These are phyloP conservation scores for Colletotrichum salicis DNA, from an alignment of 2,329 filamentous ascomycete genomes.

Conservation along the genomic window DNA sequence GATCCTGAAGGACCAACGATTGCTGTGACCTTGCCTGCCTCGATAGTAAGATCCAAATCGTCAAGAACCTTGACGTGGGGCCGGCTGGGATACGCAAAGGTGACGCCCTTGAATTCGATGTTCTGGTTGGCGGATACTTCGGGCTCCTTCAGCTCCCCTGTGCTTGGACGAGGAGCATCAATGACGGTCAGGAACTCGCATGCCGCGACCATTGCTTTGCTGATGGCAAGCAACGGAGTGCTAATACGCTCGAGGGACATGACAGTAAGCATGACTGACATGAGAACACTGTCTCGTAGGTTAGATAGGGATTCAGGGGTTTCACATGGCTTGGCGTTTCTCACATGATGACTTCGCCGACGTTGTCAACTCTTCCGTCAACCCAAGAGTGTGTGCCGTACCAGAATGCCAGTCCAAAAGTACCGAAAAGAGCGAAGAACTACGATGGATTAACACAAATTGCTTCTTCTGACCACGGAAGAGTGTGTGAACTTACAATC, in stretches of 20 bases:
- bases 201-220: constrained; percentile 67
- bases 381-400: constrained; percentile 65
- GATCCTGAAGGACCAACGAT: constrained; percentile 79
- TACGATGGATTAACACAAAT: constrained; percentile 39
- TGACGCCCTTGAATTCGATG: constrained; percentile 68
- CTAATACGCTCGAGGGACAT: constrained; percentile 67
- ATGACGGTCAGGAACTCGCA: constrained; percentile 68
- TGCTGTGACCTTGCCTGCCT: constrained; percentile 75
- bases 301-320: constrained; percentile 18
- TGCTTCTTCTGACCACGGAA: not conserved
- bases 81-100: constrained; percentile 78
- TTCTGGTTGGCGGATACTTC: constrained; percentile 52
- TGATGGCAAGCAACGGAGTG: constrained; percentile 67
- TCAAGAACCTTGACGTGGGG: constrained; percentile 73
- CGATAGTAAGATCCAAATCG: constrained; percentile 66
- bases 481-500: constrained; percentile 47
- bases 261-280: constrained; percentile 68
- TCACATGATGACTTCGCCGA: constrained; percentile 67
- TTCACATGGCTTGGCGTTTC: constrained; percentile 37
- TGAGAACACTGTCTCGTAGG: constrained; percentile 52
- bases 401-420: constrained; percentile 71
- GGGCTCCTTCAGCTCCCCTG: constrained; percentile 48
- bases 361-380: constrained; percentile 57
- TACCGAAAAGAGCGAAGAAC: constrained; percentile 64
- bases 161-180: constrained; percentile 54